Conservation (phyloP, 192 early-diverging fungal genomes). For the Thoreauomyces humboldtii region DNA sequence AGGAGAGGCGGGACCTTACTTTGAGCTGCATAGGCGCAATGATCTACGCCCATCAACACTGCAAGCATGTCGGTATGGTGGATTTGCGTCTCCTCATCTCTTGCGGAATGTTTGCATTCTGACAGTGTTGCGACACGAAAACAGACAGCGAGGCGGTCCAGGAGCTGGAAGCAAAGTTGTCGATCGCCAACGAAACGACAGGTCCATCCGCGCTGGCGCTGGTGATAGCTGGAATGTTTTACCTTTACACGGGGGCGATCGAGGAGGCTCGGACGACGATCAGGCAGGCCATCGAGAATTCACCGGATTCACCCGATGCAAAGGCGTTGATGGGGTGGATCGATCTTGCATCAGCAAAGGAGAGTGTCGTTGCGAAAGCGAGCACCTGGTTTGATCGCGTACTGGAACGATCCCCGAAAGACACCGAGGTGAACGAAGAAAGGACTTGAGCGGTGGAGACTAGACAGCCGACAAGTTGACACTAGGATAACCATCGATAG, state of each 20-base stretch:
- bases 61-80: conserved; percentile 42
- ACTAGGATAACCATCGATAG: conserved; percentile 24
- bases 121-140: not conserved
- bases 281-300: conserved; percentile 27
- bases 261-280: conserved; percentile 23
- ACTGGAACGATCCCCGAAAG: conserved; percentile 40
- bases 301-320: conserved; percentile 16
- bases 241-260: conserved; percentile 31
- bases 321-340: conserved; percentile 47
- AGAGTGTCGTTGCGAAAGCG: conserved; percentile 24
- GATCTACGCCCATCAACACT: conserved; percentile 50
- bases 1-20: conserved; percentile 50
- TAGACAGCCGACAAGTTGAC: too few relatives aligned
- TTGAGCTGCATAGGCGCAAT: conserved; percentile 41
- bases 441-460: too few relatives aligned
- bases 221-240: conserved; percentile 38
- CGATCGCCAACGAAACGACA: conserved; percentile 33
- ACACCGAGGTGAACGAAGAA: conserved; percentile 42
- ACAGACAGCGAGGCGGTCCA: conserved; percentile 49
- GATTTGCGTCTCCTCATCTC: too few relatives aligned
- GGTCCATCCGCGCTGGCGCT: conserved; percentile 25
- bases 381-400: conserved; percentile 51
- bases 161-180: conserved; percentile 49
- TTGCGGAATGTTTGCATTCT: not conserved
- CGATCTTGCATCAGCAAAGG: conserved; percentile 35